Evolutionary conservation across 306 rosid genomes (phyloP).

Genomic region (Heteromeles arbutifolia): DNA sequence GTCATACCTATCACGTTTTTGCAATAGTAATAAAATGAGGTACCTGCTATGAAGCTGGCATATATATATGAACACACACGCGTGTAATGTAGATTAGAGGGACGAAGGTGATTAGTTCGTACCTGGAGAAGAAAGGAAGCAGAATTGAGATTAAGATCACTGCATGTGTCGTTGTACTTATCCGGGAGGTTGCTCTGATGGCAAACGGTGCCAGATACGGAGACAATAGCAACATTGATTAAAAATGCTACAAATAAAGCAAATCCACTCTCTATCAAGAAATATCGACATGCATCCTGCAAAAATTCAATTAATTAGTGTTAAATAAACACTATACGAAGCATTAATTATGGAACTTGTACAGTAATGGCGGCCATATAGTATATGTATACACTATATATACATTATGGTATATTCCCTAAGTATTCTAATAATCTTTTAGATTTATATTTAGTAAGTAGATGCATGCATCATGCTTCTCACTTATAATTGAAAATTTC

Average conservation of each 20-base stretch:
- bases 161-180: conserved; percentile 24
- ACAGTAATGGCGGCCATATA: too few relatives aligned
- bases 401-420: too few relatives aligned
- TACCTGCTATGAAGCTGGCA: too few relatives aligned
- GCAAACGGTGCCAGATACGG: conserved; percentile 72
- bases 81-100: neutral
- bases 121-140: conserved; percentile 95
- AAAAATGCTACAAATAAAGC: conserved; percentile 74
- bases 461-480: too few relatives aligned
- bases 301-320: neutral
- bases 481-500: too few relatives aligned
- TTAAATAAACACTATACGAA: neutral
- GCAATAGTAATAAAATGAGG: too few relatives aligned
- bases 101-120: neutral
- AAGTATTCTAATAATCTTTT: too few relatives aligned
- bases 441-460: too few relatives aligned
- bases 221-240: conserved; percentile 63
- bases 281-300: conserved; percentile 81
- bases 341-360: neutral
- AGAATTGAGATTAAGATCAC: conserved; percentile 51
- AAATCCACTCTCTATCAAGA: conserved; percentile 69
- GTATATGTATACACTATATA: too few relatives aligned
- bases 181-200: conserved; percentile 27
- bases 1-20: too few relatives aligned
- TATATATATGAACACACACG: neutral